phyloP scores from a whole-genome alignment of 2,329 filamentous ascomycete genomes.

The Diaporthe sp. region DNA sequence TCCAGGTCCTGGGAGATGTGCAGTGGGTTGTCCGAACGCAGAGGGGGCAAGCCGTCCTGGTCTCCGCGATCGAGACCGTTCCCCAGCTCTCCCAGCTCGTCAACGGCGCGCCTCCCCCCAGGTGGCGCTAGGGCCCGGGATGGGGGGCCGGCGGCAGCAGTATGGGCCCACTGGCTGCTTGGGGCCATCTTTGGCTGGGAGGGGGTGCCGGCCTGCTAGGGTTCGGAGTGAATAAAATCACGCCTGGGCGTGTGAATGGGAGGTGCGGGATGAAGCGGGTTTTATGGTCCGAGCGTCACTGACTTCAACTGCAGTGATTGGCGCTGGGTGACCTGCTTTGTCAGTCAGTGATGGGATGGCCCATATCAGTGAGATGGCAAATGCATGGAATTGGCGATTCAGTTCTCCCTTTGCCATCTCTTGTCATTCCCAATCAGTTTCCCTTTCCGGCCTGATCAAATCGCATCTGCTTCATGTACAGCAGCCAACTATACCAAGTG shows the following conservation, averaged over 20 bases:
- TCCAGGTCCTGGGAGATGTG: not conserved
- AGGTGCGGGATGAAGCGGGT: not conserved
- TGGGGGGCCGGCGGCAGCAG: not conserved
- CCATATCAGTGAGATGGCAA: conserved; percentile 24
- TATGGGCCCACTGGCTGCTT: conserved; percentile 13
- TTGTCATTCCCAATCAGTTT: not conserved
- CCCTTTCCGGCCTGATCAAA: not conserved
- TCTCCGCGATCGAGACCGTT: not conserved
- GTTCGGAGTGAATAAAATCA: not conserved
- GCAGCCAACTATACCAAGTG: not conserved
- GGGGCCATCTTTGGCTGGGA: not conserved
- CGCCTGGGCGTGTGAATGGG: conserved; percentile 7
- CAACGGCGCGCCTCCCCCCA: conserved; percentile 1
- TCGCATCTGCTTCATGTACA: not conserved
- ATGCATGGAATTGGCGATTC: conserved; percentile 8
- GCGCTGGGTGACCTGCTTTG: conserved; percentile 26
- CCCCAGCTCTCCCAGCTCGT: not conserved
- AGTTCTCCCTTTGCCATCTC: conserved; percentile 1
- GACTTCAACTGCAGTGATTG: not conserved
- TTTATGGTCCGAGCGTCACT: conserved; percentile 9
- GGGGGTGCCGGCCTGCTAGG: not conserved
- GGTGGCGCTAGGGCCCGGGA: conserved; percentile 14
- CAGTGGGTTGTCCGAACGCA: not conserved
- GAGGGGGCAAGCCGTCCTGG: not conserved
- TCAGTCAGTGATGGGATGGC: conserved; percentile 23